Evolutionary conservation across 169 alveolate genomes (phyloP).

Genomic region (Cyclospora cayetanensis): DNA sequence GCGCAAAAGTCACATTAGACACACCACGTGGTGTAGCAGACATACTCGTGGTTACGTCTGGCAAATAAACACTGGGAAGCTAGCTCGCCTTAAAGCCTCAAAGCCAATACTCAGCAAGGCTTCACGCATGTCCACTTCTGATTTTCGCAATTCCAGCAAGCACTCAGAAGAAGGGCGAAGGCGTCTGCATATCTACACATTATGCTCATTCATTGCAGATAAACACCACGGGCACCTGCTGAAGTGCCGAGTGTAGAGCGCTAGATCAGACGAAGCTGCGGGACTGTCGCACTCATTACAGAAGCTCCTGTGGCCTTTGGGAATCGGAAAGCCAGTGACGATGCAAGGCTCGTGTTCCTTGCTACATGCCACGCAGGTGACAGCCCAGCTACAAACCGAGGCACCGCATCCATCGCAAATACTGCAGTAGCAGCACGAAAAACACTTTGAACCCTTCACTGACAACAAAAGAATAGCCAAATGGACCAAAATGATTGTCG

Average conservation of each 20-base stretch:
- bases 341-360: not conserved
- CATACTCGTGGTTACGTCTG: no score
- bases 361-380: not conserved
- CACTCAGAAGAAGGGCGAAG: no score
- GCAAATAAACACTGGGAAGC: no score
- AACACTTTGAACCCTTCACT: not conserved
- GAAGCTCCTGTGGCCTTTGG: not conserved
- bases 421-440: not conserved
- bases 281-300: not conserved
- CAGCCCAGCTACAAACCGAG: not conserved
- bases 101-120: no score
- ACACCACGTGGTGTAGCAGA: no score
- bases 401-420: not conserved
- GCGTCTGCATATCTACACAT: no score
- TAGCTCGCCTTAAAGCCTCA: no score
- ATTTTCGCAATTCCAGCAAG: no score
- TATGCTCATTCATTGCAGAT: not conserved
- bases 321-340: constrained; percentile 8
- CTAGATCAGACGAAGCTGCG: not conserved
- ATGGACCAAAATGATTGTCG: no score
- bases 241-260: not conserved
- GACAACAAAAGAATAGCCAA: not conserved
- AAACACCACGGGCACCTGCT: constrained; percentile 9
- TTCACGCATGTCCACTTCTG: no score
- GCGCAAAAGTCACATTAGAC: no score